Evolutionary conservation across 2,329 filamentous ascomycete species (phyloP), one percentile per base, ranked within the genome.

Genomic region (Calonectria multiphialidica): DNA sequence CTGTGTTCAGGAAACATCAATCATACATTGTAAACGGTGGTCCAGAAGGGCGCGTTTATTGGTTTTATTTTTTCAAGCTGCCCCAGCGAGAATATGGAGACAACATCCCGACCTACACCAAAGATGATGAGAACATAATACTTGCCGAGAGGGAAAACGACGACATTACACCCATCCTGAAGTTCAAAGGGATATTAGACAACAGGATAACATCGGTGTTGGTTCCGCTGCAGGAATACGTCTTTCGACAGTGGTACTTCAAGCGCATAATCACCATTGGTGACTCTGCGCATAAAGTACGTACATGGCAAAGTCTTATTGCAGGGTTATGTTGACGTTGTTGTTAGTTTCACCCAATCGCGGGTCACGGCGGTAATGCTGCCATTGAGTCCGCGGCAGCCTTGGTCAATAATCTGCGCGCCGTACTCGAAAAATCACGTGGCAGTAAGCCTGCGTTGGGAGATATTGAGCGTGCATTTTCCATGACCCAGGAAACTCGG

Each of bases 221-320:
- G n/a, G 81, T 80, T 1, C 77, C 83, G 0, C 63, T 85, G 2
- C 81, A 55, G 63, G 84, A 86, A 72, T 83, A 82, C 28, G 79
- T 84, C 1, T 80, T 84, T n/a, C 72, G 81, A 13, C 77, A 80
- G 45, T 86, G 85, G 82, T 80, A 84, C 59, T 84, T 81, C 53
- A 80, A 81, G 21, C 76, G 85, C 8, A 82, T 85, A 8, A 77
- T 86, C 3, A 78, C 83, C 0, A 81, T 86, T 21, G 85, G 85
- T 0, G 85, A 87, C 71, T 80, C 84, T 0, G 83, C 81, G 8
- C 84, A 87, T 73, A 87, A 86, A 79, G 82, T 57, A 23, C 2
- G 61, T 18, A 28, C 4, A 10, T 33, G 25, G 6, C 13, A 21
- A 1, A 5, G 8, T 55, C 3, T 13, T 12, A 28, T 44, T 16